These are phyloP conservation scores for Simmondsia chinensis DNA, from an alignment of 148 eudicot species.

Conservation along the genomic window DNA sequence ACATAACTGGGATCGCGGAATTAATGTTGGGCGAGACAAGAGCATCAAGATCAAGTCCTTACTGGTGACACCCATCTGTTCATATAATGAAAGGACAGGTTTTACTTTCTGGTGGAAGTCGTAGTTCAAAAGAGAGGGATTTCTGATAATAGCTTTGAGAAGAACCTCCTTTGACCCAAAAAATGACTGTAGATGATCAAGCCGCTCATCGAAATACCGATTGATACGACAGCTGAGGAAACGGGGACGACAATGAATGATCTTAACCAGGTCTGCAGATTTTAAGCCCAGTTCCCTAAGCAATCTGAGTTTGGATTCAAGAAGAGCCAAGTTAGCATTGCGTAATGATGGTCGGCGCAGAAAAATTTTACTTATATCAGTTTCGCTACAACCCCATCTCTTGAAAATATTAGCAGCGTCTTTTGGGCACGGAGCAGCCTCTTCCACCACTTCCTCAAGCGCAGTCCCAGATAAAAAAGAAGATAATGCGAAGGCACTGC, in stretches of 20 bases:
- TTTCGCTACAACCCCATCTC: slow-evolving; percentile 62
- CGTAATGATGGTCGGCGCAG: slow-evolving; percentile 37
- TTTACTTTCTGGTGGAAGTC: slow-evolving; percentile 33
- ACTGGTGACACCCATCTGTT: slow-evolving; percentile 39
- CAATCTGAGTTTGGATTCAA: slow-evolving; percentile 43
- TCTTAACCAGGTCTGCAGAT: slow-evolving; percentile 34
- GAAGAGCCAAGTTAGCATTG: slow-evolving; percentile 11
- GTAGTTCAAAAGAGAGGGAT: slow-evolving; percentile 66
- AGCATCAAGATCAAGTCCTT: slow-evolving; percentile 43
- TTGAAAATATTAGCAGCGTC: slow-evolving; percentile 32
- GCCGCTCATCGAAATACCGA: slow-evolving; percentile 28
- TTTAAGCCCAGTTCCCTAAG: slow-evolving; percentile 37
- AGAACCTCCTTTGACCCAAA: slow-evolving; percentile 49
- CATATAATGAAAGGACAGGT: slow-evolving; percentile 40
- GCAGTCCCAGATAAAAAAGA: neutral
- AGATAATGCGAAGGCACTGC: neutral
- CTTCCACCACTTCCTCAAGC: neutral
- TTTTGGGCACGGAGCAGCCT: slow-evolving; percentile 3
- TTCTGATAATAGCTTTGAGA: slow-evolving; percentile 45
- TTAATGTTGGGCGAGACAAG: slow-evolving; percentile 47
- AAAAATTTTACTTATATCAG: slow-evolving; percentile 34
- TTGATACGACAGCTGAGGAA: slow-evolving; percentile 32
- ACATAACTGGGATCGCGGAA: slow-evolving; percentile 33
- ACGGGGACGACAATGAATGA: slow-evolving; percentile 52
- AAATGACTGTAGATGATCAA: slow-evolving; percentile 27